Evolutionary conservation across 1,139 yeast genomes (phyloP), one percentile per base, ranked within the genome.

Genomic region (Debaryomyces robertsiae): DNA sequence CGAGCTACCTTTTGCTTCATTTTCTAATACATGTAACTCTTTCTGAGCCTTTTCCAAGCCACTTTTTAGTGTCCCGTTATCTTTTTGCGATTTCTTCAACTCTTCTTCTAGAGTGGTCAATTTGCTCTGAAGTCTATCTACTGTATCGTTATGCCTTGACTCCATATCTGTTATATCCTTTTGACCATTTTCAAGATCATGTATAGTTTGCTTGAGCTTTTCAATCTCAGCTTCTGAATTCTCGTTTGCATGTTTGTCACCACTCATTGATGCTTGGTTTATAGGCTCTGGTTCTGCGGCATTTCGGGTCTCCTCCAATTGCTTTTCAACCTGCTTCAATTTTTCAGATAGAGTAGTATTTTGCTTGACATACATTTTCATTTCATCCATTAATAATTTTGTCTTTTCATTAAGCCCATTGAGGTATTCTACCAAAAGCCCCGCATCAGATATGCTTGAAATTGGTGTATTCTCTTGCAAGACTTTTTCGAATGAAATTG

Each of bases 401-500:
- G 77, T 79, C 55, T 85, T 85, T 37, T 78, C 75, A 17, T 75
- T 75, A 41, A 87, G 61, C 25, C 87, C 83, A 41, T 75, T 73
- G 39, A 91, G 72, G 59, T 82, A 90, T 39, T 84, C 91, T 30
- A 82, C 81, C 36, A 91, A 67, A 6, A 78, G 66, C 11, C 79
- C 86, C 0, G 84, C 77, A 49, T 93, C 97, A 1, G 84, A 68
- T 22, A 91, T 79, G 28, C 83, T 77, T 1, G 86, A 74, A 38
- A 88, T 75, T 0, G 98, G 98, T 0, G 98, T 91, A 51, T 80
- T 65, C 50, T 93, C 97, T 40, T 77, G 75, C 46, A 93, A 65
- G 9, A 86, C 77, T 45, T 71, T 80, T 56, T 90, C 96, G 54
- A 91, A 85, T 1, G 72, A 57, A 6, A 59, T 67, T n/a, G 90